Evolutionary conservation across 2,329 filamentous ascomycete genomes (phyloP).

Genomic region (Chaetomium olivaceum): DNA sequence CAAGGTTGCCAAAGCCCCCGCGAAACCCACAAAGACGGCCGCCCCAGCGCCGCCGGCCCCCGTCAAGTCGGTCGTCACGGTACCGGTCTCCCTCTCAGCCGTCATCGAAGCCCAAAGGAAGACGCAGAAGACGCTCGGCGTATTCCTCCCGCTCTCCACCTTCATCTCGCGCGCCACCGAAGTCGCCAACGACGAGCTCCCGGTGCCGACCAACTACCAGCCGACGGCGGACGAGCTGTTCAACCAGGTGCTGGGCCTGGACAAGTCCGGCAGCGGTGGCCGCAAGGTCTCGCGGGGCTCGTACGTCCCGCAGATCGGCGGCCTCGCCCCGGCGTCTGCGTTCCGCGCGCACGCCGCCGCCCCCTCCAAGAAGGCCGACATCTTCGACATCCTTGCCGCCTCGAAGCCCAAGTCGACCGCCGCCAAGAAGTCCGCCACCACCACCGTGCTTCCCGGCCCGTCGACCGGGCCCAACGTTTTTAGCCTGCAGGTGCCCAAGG

Average conservation of each 20-base stretch:
- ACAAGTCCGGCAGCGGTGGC: conserved; percentile 40
- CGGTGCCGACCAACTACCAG: conserved; percentile 62
- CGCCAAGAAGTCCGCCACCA: conserved; percentile 30
- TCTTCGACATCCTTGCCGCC: conserved; percentile 74
- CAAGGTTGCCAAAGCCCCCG: conserved; percentile 65
- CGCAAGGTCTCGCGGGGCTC: conserved; percentile 57
- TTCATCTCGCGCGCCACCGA: conserved; percentile 85
- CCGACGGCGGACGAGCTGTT: conserved; percentile 82
- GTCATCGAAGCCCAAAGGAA: conserved; percentile 80
- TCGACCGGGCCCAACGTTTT: conserved; percentile 72
- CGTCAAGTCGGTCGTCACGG: conserved; percentile 59
- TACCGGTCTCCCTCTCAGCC: conserved; percentile 76
- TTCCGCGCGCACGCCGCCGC: conserved; percentile 27
- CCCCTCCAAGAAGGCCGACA: conserved; percentile 62
- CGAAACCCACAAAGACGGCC: conserved; percentile 41
- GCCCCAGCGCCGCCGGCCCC: conserved; percentile 45
- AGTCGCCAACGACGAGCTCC: conserved; percentile 84
- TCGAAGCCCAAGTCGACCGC: conserved; percentile 18
- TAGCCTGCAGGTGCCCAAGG: conserved; percentile 73
- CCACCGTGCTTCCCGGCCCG: conserved; percentile 46
- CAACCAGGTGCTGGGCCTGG: conserved; percentile 78
- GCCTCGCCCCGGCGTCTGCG: conserved; percentile 49
- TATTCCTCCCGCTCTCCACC: conserved; percentile 78
- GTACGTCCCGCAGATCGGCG: conserved; percentile 71
- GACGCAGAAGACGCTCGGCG: conserved; percentile 73